Evolutionary conservation across 2,329 filamentous ascomycete genomes (phyloP).

Genomic region (Fusarium nodosum): DNA sequence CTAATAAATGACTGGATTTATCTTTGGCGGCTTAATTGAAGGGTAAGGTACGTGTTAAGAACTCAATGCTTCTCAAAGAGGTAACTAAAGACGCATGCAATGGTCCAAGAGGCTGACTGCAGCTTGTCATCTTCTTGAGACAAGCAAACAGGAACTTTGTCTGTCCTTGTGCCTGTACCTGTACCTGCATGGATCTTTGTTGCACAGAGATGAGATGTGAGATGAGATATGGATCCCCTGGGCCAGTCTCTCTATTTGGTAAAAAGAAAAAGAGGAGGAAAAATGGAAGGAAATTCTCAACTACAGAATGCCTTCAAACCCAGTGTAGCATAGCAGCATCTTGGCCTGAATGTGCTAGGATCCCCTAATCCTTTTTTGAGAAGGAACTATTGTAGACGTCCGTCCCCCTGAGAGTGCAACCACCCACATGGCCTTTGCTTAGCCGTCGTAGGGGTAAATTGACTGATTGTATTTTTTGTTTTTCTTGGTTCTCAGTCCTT

Average conservation of each 20-base stretch:
- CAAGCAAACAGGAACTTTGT: slow-evolving; percentile 13
- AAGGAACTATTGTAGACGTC: not conserved
- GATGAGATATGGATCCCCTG: slow-evolving; percentile 10
- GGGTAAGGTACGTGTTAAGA: not conserved
- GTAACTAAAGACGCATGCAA: slow-evolving; percentile 24
- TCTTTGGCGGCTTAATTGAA: not conserved
- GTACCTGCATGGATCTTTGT: slow-evolving; percentile 36
- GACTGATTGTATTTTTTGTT: slow-evolving; percentile 11
- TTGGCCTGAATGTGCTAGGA: slow-evolving; percentile 14
- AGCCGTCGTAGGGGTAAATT: slow-evolving; percentile 8
- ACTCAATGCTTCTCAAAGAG: not conserved
- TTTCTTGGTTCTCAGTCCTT: slow-evolving; percentile 1
- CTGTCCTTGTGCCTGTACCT: not conserved
- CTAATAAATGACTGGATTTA: slow-evolving; percentile 8
- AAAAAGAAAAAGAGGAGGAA: not conserved
- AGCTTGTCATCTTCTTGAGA: slow-evolving; percentile 27
- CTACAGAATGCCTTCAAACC: slow-evolving; percentile 13
- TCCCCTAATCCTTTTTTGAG: slow-evolving; percentile 19
- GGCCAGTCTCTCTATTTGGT: not conserved
- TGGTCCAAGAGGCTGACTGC: slow-evolving; percentile 31
- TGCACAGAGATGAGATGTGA: slow-evolving; percentile 33
- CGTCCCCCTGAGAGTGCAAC: slow-evolving; percentile 14
- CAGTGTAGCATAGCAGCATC: slow-evolving; percentile 22
- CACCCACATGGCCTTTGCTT: slow-evolving; percentile 18
- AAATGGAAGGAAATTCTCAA: slow-evolving; percentile 9